A percentile compares a stretch with the other conserved stretches of the same genome.
Evolutionary conservation across 2,329 filamentous ascomycete species (phyloP).

Genomic region (Cladosporium sp.): DNA sequence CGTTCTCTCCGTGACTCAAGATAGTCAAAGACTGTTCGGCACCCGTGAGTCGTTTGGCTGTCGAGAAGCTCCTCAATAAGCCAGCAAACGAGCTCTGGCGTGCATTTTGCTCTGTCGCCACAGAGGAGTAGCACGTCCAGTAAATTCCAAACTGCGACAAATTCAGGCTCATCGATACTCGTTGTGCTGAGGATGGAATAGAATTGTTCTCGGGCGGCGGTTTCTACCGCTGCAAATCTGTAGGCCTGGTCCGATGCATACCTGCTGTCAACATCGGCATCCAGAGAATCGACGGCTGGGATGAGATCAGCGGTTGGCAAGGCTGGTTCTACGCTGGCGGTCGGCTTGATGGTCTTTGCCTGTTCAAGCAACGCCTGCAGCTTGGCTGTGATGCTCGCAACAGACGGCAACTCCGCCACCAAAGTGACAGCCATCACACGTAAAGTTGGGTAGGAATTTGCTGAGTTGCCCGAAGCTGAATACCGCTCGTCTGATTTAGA

Average conservation of each 20-base stretch:
- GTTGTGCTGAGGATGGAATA: constrained; percentile 54
- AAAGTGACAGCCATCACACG: constrained; percentile 24
- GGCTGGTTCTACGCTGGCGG: constrained; percentile 41
- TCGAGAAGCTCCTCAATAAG: constrained; percentile 93
- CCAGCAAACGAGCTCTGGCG: constrained; percentile 79
- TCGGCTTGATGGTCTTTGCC: constrained; percentile 38
- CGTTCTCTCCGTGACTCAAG: constrained; percentile 88
- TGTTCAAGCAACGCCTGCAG: constrained; percentile 38
- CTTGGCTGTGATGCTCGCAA: constrained; percentile 24
- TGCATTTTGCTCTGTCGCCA: constrained; percentile 60
- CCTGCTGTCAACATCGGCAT: constrained; percentile 24
- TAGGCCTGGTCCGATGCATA: constrained; percentile 24
- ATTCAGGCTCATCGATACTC: constrained; percentile 70
- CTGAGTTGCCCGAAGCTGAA: not conserved
- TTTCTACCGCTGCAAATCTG: constrained; percentile 67
- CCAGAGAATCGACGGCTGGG: constrained; percentile 22
- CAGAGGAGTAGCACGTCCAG: constrained; percentile 87
- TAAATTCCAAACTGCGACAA: constrained; percentile 86
- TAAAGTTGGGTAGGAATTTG: not conserved
- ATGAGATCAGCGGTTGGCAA: constrained; percentile 39
- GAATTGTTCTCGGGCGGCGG: constrained; percentile 76
- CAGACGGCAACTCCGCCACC: constrained; percentile 25
- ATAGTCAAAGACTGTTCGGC: constrained; percentile 88
- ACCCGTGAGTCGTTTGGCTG: constrained; percentile 90
- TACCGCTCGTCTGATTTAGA: not conserved